Evolutionary conservation across 1,284 basidiomycete genomes (phyloP).

Genomic region (Ceratobasidium sp.): DNA sequence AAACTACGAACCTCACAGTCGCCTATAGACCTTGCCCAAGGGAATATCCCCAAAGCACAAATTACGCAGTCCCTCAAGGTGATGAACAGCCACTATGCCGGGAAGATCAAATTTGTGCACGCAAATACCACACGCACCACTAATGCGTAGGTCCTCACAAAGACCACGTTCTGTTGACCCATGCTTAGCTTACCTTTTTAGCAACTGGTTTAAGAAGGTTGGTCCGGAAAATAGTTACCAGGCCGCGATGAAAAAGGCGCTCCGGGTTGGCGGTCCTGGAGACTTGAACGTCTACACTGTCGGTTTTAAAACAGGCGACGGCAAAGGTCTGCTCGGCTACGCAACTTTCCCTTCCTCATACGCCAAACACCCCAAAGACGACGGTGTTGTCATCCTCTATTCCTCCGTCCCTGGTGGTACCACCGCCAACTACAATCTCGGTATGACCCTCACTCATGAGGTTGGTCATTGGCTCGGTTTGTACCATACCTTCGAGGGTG

Average conservation of each 20-base stretch:
- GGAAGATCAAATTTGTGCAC: neutral
- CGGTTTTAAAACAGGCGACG: slow-evolving; percentile 41
- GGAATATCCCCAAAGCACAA: slow-evolving; percentile 25
- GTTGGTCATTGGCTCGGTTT: slow-evolving; percentile 48
- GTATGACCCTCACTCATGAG: slow-evolving; percentile 51
- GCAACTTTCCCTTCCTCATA: slow-evolving; percentile 39
- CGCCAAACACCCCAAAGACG: slow-evolving; percentile 45
- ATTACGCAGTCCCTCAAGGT: slow-evolving; percentile 1
- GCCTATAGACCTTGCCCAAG: neutral
- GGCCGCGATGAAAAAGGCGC: slow-evolving; percentile 60
- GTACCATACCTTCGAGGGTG: slow-evolving; percentile 52
- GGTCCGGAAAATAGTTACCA: slow-evolving; percentile 57
- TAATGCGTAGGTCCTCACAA: slow-evolving; percentile 15
- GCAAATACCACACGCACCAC: neutral
- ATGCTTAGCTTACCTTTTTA: neutral
- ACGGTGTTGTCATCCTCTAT: slow-evolving; percentile 48
- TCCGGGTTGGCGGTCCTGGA: slow-evolving; percentile 28
- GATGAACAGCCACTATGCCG: slow-evolving; percentile 17
- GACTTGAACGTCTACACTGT: slow-evolving; percentile 41
- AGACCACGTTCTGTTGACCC: too few species aligned
- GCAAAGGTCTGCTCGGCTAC: slow-evolving; percentile 16
- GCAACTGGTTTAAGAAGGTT: slow-evolving; percentile 43
- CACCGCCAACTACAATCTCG: slow-evolving; percentile 50
- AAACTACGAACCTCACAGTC: neutral
- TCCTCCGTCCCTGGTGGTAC: slow-evolving; percentile 50